A percentile compares a stretch with the other conserved stretches of the same genome.
Conservation (phyloP, 495 filamentous ascomycete genomes). For the Stereocaulon alpinum region DNA sequence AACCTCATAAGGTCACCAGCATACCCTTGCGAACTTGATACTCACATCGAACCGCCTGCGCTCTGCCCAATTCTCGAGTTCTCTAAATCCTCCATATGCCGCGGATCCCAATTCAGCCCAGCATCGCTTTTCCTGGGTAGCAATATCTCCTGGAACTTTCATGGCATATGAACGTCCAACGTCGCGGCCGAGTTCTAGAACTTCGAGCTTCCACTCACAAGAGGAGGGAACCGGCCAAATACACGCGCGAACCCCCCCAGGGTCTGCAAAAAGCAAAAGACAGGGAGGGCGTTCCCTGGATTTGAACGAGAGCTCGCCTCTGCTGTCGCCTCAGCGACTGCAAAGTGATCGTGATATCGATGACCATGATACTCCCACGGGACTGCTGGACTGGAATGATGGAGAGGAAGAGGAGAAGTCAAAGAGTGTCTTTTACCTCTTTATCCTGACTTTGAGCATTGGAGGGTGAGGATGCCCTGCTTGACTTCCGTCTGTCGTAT, state of each 20-base stretch:
- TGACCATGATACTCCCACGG: constrained; percentile 14
- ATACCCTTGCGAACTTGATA: background rate
- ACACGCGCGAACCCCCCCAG: background rate
- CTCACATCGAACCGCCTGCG: background rate
- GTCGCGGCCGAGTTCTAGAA: constrained; percentile 5
- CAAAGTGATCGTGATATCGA: constrained; percentile 13
- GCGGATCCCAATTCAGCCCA: background rate
- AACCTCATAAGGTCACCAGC: constrained; percentile 5
- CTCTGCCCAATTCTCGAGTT: background rate
- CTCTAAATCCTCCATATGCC: background rate
- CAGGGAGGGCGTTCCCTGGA: constrained; percentile 11
- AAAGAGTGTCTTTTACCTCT: constrained; percentile 73
- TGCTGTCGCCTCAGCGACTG: constrained; percentile 25
- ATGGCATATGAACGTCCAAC: constrained; percentile 11
- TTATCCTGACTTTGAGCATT: constrained; percentile 72
- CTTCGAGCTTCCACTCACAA: background rate
- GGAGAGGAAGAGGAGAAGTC: constrained; percentile 33
- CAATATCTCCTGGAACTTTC: background rate
- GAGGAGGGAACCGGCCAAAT: background rate
- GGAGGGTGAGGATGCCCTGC: constrained; percentile 47
- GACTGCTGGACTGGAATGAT: constrained; percentile 15
- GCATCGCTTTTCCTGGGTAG: background rate
- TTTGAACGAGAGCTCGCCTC: constrained; percentile 34
- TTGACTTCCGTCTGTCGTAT: background rate
- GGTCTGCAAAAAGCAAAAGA: background rate